These are phyloP conservation scores for Willaertia magna DNA, from an alignment of 208 protist species.

Conservation along the genomic window DNA sequence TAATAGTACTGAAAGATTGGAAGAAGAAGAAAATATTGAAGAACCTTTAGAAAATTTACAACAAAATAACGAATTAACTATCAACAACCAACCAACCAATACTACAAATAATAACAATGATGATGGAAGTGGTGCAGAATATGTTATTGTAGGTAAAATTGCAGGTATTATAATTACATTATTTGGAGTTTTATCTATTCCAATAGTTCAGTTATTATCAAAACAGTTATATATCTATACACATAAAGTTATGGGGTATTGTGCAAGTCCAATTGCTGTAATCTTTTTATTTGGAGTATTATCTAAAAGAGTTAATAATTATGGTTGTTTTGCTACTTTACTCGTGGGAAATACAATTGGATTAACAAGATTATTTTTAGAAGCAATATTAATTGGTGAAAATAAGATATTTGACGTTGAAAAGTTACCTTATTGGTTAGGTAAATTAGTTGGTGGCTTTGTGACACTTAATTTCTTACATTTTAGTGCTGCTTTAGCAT, in stretches of 20 bases:
- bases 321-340: neutral
- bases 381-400: neutral
- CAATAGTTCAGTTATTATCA: neutral
- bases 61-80: too few relatives aligned
- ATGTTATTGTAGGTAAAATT: neutral
- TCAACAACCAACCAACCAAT: too few relatives aligned
- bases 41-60: neutral
- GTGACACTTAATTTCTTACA: neutral
- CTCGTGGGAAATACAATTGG: neutral
- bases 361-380: neutral
- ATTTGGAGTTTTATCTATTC: neutral
- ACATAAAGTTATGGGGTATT: neutral
- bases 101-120: too few relatives aligned
- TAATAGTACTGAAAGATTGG: too few relatives aligned
- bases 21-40: neutral
- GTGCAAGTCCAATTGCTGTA: neutral
- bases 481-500: neutral
- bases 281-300: neutral
- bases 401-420: neutral
- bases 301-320: neutral
- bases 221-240: constrained; percentile 3
- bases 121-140: neutral
- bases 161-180: neutral
- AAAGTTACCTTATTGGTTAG: neutral
- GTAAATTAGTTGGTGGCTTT: neutral